Conservation (phyloP, 345 rosid species). For the Citrus trifoliata region DNA sequence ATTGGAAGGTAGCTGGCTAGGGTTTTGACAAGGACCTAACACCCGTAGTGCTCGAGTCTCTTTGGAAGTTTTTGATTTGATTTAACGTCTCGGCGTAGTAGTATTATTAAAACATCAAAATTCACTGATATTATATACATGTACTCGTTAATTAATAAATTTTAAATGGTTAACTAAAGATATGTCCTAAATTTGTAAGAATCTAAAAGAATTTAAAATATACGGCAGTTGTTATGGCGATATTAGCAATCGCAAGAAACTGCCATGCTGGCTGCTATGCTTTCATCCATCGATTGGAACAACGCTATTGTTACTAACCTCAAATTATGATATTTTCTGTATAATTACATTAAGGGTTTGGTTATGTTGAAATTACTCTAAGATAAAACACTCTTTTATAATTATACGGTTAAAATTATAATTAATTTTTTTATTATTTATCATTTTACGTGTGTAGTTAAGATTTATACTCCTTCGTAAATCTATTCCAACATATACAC, state of each 20-base stretch:
- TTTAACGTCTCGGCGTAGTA: not conserved
- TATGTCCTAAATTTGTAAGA: not conserved
- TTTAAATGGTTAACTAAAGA: not conserved
- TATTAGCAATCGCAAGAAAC: no score
- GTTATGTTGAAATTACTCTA: rapidly evolving
- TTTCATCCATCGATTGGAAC: not conserved
- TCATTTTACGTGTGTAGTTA: rapidly evolving
- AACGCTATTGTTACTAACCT: not conserved
- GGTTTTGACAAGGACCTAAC: not conserved
- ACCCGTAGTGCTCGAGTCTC: not conserved
- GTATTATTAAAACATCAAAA: not conserved
- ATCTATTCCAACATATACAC: rapidly evolving
- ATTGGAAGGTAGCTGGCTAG: not conserved
- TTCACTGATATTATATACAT: not conserved
- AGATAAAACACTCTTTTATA: rapidly evolving
- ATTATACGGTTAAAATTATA: no score
- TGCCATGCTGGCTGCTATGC: no score
- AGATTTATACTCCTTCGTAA: no score
- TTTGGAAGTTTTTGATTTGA: not conserved
- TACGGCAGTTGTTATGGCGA: no score
- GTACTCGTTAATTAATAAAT: not conserved
- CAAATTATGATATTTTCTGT: no score
- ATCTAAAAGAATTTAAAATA: no score
- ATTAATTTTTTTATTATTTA: no score
- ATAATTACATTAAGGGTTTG: no score